Evolutionary conservation across 75 land plant genomes (phyloP), one percentile per base, ranked within the genome.

Genomic region (Picea glauca): DNA sequence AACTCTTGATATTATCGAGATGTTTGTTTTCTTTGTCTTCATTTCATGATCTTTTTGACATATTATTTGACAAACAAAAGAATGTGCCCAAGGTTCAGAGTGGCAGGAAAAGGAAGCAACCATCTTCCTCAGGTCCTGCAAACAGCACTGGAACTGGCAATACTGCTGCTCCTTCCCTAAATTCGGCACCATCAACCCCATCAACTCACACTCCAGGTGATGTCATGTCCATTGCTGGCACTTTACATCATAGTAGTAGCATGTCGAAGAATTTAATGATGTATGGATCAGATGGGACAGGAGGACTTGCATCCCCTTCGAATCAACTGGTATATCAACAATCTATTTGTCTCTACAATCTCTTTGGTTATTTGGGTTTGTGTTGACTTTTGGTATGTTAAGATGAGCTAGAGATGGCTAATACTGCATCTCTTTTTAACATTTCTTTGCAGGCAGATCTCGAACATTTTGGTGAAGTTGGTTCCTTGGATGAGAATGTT

Each of bases 161-260:
- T 59, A 93, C 91, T 62, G 83, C 93, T 38, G 96, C 93, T 3
- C 95, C 95, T 3, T 95, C 98, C 26, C 94, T 98, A 62, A 89
- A 92, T 83, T 96, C 99, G 31, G 93, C 90, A 17, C 99, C 99
- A 3, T 98, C 99, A 20, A 95, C 99, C 56, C 99, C 99, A 1
- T 98, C 99, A 59, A 98, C 98, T 59, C 98, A 98, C 76, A 98
- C 99, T 2, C 96, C 94, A 54, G 98, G 96, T 62, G 99, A 98
- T 84, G 99, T 93, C 73, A 92, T 95, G 60, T 93, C 99, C 30
- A 93, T 97, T 90, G 88, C 95, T 73, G 58, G 76, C 54, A 84
- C 88, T 57, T 78, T 97, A 84, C 96, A 89, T 38, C 93, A 86
- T 75, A 93, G 79, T 85, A 89, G 92, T 58, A 86, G 87, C 78